Base-by-base conservation (phyloP, 179 eudicot species). In the Monotropa hypopitys region DNA sequence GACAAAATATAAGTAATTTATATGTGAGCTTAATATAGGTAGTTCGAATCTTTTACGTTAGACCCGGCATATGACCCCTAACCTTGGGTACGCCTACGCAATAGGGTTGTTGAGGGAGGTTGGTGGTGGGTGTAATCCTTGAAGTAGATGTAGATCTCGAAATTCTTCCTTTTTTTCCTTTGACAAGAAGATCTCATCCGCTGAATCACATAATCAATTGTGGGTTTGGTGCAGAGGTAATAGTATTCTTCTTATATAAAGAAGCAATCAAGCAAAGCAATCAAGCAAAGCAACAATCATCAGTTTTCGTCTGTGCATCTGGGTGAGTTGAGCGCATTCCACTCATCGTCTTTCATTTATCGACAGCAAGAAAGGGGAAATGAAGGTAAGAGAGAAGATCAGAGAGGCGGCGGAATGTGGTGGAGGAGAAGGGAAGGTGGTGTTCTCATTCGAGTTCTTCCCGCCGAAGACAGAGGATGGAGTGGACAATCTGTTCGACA, bases 381-480 rank as follows among this genome's bases (percentile, higher is more conserved):
- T 65, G 70, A 65, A 65, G 40, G 70, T 65, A 43, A 32, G 32
- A 65, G 70, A 65, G 70, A 65, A 65, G 70, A 65, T 65, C 33
- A 32, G 66, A 18, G 66, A 59, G 66, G 66, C 66, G 4, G 18
- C 12, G 30, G 13, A 30, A 38, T n/a, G n/a, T n/a, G n/a, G n/a
- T n/a, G 40, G 40, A 0, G 40, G 40, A 15, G 66, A 5, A 5
- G 66, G 35, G 6, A 59, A 79, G 42, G 90, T 86, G n/a, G 88
- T 90, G 3, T 96, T 91, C 89, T 96, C 99, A 7, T 96, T 96
- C 84, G 99, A 96, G 70, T 96, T 87, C 88, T 96, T 96, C 78
- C 99, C 98, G 4, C 98, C 99, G 0, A 96, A 88, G 77, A 96
- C 99, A 1, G 97, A 90, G 6, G 99, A 96, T 72, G 99, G 99